phyloP scores from a whole-genome alignment of 1,284 basidiomycete genomes.

The Cutaneotrichosporon cavernicola region DNA sequence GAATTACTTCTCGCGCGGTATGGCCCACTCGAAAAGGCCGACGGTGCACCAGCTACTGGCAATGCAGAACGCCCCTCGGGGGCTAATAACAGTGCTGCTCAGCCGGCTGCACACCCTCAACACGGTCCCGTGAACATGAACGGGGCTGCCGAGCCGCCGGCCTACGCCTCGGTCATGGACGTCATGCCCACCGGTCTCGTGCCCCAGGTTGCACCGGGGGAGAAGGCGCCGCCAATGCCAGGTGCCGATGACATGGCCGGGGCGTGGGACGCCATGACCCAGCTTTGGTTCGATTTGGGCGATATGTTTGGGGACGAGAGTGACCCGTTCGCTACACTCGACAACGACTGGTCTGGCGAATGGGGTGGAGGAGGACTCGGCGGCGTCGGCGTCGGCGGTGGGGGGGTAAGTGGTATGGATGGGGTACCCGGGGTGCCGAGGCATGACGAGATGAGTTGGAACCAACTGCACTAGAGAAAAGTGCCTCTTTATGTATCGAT shows the following conservation, averaged over 20 bases:
- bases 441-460: neutral
- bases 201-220: constrained; percentile 1
- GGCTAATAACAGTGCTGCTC: neutral
- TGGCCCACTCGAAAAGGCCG: constrained; percentile 17
- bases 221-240: neutral
- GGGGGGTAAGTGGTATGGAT: neutral
- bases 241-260: constrained; percentile 19
- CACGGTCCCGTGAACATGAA: neutral
- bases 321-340: constrained; percentile 4
- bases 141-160: neutral
- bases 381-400: neutral
- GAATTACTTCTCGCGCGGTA: constrained; percentile 29
- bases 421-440: neutral
- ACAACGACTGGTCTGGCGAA: constrained; percentile 8
- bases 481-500: neutral
- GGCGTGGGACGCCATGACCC: constrained; percentile 40
- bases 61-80: neutral
- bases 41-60: neutral
- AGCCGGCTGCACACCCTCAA: neutral
- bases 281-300: constrained; percentile 37
- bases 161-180: neutral
- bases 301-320: constrained; percentile 22
- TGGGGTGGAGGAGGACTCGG: neutral
- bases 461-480: neutral
- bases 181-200: neutral